Percentiles rank a stretch among this genome's conserved stretches.
phyloP scores from a whole-genome alignment of 2,329 filamentous ascomycete genomes.

The Fonsecaea pugnacius region DNA sequence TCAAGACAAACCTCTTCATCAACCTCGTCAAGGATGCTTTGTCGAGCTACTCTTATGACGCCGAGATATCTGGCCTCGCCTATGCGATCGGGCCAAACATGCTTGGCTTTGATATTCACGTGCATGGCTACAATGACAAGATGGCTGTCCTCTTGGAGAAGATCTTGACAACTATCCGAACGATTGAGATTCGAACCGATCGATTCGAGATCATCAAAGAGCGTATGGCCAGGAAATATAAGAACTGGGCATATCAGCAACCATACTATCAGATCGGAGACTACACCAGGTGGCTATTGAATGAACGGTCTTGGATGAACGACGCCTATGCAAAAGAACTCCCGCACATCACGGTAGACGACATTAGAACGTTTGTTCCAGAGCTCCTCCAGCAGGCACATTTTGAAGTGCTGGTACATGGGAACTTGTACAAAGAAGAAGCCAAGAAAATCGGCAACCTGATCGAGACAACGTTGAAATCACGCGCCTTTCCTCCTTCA shows the following conservation, averaged over 20 bases:
- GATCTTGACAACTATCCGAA: slow-evolving; percentile 79
- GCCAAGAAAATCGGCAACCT: slow-evolving; percentile 82
- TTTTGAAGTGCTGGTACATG: slow-evolving; percentile 85
- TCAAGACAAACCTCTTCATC: slow-evolving; percentile 79
- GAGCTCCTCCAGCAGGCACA: slow-evolving; percentile 82
- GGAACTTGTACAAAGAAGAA: slow-evolving; percentile 93
- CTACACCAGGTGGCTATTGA: slow-evolving; percentile 78
- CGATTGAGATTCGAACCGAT: slow-evolving; percentile 81
- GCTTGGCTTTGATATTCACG: slow-evolving; percentile 74
- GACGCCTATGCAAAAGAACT: slow-evolving; percentile 81
- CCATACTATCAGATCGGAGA: slow-evolving; percentile 87
- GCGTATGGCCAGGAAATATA: slow-evolving; percentile 72
- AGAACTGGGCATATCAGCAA: slow-evolving; percentile 85
- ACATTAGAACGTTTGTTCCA: slow-evolving; percentile 76
- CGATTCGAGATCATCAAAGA: slow-evolving; percentile 93
- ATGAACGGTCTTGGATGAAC: slow-evolving; percentile 75
- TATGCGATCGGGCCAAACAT: slow-evolving; percentile 77
- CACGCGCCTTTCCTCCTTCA: slow-evolving; percentile 70
- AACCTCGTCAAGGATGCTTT: slow-evolving; percentile 86
- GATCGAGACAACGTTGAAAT: slow-evolving; percentile 76
- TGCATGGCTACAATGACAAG: slow-evolving; percentile 96
- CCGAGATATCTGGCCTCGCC: slow-evolving; percentile 84
- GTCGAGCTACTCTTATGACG: slow-evolving; percentile 93
- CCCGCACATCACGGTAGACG: slow-evolving; percentile 71
- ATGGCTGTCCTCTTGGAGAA: slow-evolving; percentile 87